Evolutionary conservation across 2,329 filamentous ascomycete genomes (phyloP), one percentile per base, ranked within the genome.

Genomic region (Fusarium tanahbumbuense): DNA sequence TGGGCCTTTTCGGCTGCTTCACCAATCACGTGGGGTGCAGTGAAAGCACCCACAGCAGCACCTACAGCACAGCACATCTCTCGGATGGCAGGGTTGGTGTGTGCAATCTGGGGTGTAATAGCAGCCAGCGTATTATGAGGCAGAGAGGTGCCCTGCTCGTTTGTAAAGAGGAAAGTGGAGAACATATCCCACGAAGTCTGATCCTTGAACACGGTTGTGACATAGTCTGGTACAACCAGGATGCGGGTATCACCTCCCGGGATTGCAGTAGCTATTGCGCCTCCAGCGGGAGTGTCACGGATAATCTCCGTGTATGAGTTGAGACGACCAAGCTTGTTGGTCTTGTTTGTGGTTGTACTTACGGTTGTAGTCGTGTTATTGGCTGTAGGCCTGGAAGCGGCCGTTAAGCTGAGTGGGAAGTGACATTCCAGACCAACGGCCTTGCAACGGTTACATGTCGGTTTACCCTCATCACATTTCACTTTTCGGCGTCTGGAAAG

Each of bases 101-200:
- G 64, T 28, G 72, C 72, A 1, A 74, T 53, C 22, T 73, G 72
- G 9, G 72, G 72, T 4, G 70, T 72, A 23, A 74, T 49, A 27
- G 68, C 52, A 22, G 68, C 57, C 13, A 74, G 49, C 3, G 58
- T 65, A 40, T 67, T 71, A 46, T 72, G 56, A 20, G 72, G 72
- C 4, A 74, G 37, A 27, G 64, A 68, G 6, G 60, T 69, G 34
- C 59, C 53, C 42, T 74, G 72, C 9, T 65, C 47, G 42, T 50
- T 73, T 45, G 45, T 54, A 45, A 69, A 68, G 16, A 74, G 30
- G 53, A 74, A 74, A 46, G 64, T 44, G 34, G 63, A 60, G 53
- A 74, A 74, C 27, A 67, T 52, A 60, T 74, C 65, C 60, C 68
- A 74, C 20, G 74, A 57, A n/a, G 64, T 69, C 47, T 74, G 72